These are phyloP conservation scores for Moringa oleifera DNA, from an alignment of 345 rosid genomes.

Conservation along the genomic window DNA sequence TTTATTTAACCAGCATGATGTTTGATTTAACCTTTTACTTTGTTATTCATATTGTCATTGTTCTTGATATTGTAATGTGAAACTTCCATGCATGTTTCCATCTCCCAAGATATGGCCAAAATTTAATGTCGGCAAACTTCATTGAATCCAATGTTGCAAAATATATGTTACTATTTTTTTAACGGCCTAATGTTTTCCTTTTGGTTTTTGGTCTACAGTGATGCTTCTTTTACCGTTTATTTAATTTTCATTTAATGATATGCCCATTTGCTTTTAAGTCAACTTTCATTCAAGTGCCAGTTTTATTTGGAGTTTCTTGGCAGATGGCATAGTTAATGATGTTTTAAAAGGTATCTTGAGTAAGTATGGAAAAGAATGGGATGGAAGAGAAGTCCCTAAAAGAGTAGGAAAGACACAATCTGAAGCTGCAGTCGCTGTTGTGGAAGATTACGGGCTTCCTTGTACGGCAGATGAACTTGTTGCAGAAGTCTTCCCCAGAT, in stretches of 20 bases:
- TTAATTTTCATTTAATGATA: background rate
- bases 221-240: background rate
- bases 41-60: too few species aligned
- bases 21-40: too few species aligned
- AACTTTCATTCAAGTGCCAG: background rate
- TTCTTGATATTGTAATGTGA: too few species aligned
- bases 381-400: conserved; percentile 69
- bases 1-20: too few species aligned
- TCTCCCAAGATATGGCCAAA: too few species aligned
- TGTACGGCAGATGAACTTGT: conserved; percentile 62
- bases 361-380: conserved; percentile 90
- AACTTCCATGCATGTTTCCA: too few species aligned
- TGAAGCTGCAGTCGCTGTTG: conserved; percentile 75
- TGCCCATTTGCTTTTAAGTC: background rate
- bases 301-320: conserved; percentile 6
- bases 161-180: too few species aligned
- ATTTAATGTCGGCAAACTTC: too few species aligned
- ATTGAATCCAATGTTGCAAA: too few species aligned
- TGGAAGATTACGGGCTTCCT: conserved; percentile 79
- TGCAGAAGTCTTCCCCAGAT: conserved; percentile 53
- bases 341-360: conserved; percentile 52
- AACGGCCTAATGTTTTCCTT: background rate
- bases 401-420: conserved; percentile 64
- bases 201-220: background rate
- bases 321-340: conserved; percentile 62